phyloP scores from a whole-genome alignment of 352 stramenopile species.

The Aphanomyces stellatus region DNA sequence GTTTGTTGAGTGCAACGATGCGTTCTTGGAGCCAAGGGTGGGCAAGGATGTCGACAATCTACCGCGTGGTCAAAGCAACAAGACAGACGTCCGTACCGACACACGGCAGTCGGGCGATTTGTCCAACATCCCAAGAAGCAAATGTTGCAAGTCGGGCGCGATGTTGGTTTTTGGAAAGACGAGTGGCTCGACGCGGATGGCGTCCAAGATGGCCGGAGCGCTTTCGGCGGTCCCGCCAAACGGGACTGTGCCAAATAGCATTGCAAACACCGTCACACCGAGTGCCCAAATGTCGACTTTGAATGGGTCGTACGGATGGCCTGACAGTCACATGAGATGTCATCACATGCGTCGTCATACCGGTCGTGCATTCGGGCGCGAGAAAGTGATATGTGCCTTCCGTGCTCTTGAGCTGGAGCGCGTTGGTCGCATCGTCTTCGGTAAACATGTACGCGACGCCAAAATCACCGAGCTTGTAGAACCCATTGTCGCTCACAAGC shows the following conservation, averaged over 20 bases:
- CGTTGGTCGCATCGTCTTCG: slow-evolving; percentile 5
- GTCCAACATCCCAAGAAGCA: slow-evolving; percentile 8
- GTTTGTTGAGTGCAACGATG: background rate
- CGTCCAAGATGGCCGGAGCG: slow-evolving; percentile 37
- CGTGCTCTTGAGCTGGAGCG: slow-evolving; percentile 33
- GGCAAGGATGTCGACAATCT: background rate
- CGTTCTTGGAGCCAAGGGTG: background rate
- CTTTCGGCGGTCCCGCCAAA: slow-evolving; percentile 15
- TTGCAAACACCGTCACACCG: slow-evolving; percentile 28
- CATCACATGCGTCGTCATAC: slow-evolving; percentile 1
- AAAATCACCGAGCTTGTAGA: slow-evolving; percentile 30
- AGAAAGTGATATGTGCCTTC: slow-evolving; percentile 32
- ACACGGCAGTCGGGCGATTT: slow-evolving; percentile 1
- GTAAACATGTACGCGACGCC: slow-evolving; percentile 26
- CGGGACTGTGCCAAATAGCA: slow-evolving; percentile 27
- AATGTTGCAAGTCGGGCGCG: background rate
- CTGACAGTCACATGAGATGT: slow-evolving; percentile 2
- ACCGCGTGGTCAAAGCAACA: background rate
- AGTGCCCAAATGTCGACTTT: slow-evolving; percentile 30
- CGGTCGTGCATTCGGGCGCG: slow-evolving; percentile 27
- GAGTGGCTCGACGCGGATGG: slow-evolving; percentile 4
- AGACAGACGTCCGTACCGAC: background rate
- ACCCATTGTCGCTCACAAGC: background rate
- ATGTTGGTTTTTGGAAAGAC: slow-evolving; percentile 12
- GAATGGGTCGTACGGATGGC: slow-evolving; percentile 20